Evolutionary conservation across 2,329 filamentous ascomycete genomes (phyloP), one percentile per base, ranked within the genome.

Genomic region (Cordyceps militaris): DNA sequence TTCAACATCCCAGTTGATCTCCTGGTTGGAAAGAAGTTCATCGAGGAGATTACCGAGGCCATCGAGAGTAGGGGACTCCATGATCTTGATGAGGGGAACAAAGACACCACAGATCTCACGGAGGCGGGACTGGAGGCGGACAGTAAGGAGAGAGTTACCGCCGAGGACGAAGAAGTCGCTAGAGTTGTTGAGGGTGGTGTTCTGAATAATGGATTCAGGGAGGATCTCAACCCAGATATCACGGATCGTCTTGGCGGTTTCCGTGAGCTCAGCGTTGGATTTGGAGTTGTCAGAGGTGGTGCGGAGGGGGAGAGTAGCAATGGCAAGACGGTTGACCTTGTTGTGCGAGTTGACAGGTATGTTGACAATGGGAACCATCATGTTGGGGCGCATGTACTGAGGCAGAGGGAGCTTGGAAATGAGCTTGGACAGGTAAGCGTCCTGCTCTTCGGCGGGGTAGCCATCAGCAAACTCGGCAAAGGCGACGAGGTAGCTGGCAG

Each of bases 101-200:
- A 55, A 54, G 11, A 69, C 61, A 1, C 62, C 59, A 49, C 78
- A 73, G 0, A 42, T 54, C 3, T 68, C 57, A 3, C 62, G 61
- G 34, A 81, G 71, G 1, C 59, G 58, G 0, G 60, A 56, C 57
- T 74, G 71, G 0, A 82, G 69, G 3, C 66, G 60, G 11, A 78
- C 63, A 1, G 76, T 60, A 0, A 74, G 64, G 3, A 77, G 56
- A 0, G 75, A 78, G 56, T 69, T 76, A 3, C 75, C 76, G 9
- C 76, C 76, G 1, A 71, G 62, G 0, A 62, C 57, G 63, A 77
- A 78, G 63, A 79, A 78, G 63, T 76, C 71, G 5, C 71, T 65
- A 6, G 63, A 34, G 0, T 54, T n/a, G 1, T 62, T 54, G 21
- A 66, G 62, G 3, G 56, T 59, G 30, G 57, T 36, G 28, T 49